Conservation (phyloP, 768 basidiomycete genomes). For the Podaxis rugospora region DNA sequence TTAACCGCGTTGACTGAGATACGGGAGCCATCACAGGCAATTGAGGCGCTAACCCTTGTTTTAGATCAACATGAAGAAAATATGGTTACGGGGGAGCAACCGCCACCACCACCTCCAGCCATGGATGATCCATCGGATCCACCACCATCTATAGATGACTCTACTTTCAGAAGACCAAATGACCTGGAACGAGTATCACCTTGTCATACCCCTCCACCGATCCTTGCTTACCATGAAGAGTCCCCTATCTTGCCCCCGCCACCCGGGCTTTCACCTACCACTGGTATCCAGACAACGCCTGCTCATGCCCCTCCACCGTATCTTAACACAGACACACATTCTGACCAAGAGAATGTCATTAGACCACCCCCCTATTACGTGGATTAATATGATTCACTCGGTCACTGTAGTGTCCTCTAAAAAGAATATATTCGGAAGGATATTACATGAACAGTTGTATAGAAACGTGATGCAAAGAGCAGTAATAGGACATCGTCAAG, state of each 20-base stretch:
- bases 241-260: conserved; percentile 17
- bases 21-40: conserved; percentile 42
- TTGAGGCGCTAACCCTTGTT: conserved; percentile 56
- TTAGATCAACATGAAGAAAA: conserved; percentile 47
- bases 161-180: conserved; percentile 59
- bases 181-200: conserved; percentile 29
- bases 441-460: conserved; percentile 16
- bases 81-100: conserved; percentile 29
- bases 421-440: conserved; percentile 16
- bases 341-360: conserved; percentile 48
- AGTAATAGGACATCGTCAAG: conserved; percentile 10
- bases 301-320: conserved; percentile 79
- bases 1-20: conserved; percentile 62
- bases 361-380: conserved; percentile 58
- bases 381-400: conserved; percentile 30
- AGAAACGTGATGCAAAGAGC: conserved; percentile 15
- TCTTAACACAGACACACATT: conserved; percentile 47
- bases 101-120: conserved; percentile 72
- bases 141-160: conserved; percentile 78
- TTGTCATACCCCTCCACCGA: conserved; percentile 29
- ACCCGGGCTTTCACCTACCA: conserved; percentile 18
- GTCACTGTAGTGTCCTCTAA: conserved; percentile 12
- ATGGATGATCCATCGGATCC: conserved; percentile 88
- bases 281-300: conserved; percentile 32
- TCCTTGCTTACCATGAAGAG: conserved; percentile 20